phyloP scores from a whole-genome alignment of 306 rosid species.

The Citrullus amarus region DNA sequence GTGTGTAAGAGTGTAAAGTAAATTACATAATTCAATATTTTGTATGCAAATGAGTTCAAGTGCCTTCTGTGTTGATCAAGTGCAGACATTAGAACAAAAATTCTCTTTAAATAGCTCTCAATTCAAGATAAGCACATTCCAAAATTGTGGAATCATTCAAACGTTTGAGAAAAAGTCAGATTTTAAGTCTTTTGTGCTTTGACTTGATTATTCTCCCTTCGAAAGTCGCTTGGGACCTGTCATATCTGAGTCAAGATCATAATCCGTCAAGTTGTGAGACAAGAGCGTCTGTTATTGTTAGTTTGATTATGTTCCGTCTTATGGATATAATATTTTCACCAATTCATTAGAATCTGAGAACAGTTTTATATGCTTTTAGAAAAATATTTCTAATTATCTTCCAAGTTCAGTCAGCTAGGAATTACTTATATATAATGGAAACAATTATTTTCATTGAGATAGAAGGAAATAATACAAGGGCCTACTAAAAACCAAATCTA shows the following conservation, averaged over 20 bases:
- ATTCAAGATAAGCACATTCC: neutral
- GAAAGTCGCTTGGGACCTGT: neutral
- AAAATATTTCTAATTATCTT: neutral
- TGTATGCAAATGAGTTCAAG: neutral
- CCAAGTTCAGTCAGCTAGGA: neutral
- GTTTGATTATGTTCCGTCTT: neutral
- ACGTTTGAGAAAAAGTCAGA: neutral
- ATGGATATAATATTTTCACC: neutral
- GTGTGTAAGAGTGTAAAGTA: neutral
- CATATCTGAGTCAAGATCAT: neutral
- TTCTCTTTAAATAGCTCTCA: neutral
- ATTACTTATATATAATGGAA: neutral
- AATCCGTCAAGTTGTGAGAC: neutral
- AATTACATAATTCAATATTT: neutral
- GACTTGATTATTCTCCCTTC: neutral
- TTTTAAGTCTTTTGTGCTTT: neutral
- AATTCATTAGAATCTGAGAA: neutral
- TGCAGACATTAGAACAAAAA: neutral
- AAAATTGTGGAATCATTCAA: neutral
- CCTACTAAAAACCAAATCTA: no score
- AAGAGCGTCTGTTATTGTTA: neutral
- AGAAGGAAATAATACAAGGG: no score
- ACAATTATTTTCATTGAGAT: no score
- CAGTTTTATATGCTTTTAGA: neutral
- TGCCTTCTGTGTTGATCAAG: neutral